phyloP scores from a whole-genome alignment of 805 yeast species.

The Kazachstania taianensis region DNA sequence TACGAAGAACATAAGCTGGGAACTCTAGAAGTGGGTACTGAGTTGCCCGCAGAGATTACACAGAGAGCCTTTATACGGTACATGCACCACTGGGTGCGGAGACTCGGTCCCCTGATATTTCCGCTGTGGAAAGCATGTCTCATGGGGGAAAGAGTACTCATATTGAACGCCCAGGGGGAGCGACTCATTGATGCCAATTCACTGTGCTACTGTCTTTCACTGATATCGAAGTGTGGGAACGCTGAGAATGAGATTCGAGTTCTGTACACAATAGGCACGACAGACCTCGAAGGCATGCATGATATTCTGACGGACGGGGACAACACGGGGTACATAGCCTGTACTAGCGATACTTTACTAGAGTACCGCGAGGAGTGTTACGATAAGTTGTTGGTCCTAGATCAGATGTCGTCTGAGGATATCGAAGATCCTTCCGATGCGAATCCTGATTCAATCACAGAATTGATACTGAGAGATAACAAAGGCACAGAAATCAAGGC shows the following conservation, averaged over 20 bases:
- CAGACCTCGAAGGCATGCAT: slow-evolving; percentile 10
- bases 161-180: slow-evolving; percentile 21
- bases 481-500: slow-evolving; percentile 14
- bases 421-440: slow-evolving; percentile 3
- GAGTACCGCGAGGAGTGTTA: slow-evolving; percentile 17
- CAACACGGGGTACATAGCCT: slow-evolving; percentile 20
- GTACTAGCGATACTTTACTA: slow-evolving; percentile 26
- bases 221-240: slow-evolving; percentile 11
- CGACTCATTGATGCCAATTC: slow-evolving; percentile 23
- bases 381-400: slow-evolving; percentile 19
- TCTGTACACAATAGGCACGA: slow-evolving; percentile 9
- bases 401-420: slow-evolving; percentile 4
- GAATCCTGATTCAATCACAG: slow-evolving; percentile 3
- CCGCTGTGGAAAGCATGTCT: slow-evolving; percentile 28
- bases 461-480: slow-evolving; percentile 8
- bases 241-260: neutral
- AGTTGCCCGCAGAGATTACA: no score
- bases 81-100: slow-evolving; percentile 14
- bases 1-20: slow-evolving; percentile 1
- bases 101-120: slow-evolving; percentile 27
- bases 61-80: slow-evolving; percentile 3
- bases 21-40: neutral
- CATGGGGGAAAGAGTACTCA: slow-evolving; percentile 20
- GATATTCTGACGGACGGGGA: neutral
- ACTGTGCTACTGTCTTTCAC: slow-evolving; percentile 20